Base-by-base conservation (phyloP, 169 alveolate species). In the Babesia bovis region DNA sequence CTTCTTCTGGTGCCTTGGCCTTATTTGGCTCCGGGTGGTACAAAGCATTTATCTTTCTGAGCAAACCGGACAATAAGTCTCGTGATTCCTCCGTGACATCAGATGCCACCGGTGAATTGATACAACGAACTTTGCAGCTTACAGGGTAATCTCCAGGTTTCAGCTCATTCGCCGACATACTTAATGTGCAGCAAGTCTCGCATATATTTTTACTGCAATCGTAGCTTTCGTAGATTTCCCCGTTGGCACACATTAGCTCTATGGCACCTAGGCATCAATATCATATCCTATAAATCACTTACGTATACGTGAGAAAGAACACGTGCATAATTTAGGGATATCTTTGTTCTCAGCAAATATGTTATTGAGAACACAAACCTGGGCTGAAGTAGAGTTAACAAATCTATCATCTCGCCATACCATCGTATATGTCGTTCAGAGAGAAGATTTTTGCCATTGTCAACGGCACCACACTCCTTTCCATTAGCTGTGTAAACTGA, bases 271-370 rank as follows among this genome's bases (percentile, higher is more conserved):
- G 7, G 36, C 12, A 15, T 15, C 10, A 7, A n/a, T 0, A 6
- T 32, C 4, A 44, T 13, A 23, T 3, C 10, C 6, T 4, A 51
- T 12, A 3, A 5, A 40, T 40, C 28, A 67, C 72, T 33, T 78
- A 78, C 87, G 87, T 21, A 78, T 49, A 38, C 87, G 63, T 1
- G 87, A 23, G 30, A 78, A 78, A 0, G 87, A 50, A 23, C 87
- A 78, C 23, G 67, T 50, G 65, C 87, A 78, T 45, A 68, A 74
- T 65, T 66, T 38, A 12, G 87, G 87, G 21, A 50, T 49, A 17
- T 78, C 87, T 40, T 78, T 67, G 49, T 67, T 58, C 40, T 56
- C 69, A 57, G 70, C 26, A 52, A 65, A 78, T 1, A 71, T 33
- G 61, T 78, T 78, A 44, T 65, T 78, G 12, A 78, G 49, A 13